phyloP scores from a whole-genome alignment of 2,329 filamentous ascomycete species.

The Aspergillus transmontanensis region DNA sequence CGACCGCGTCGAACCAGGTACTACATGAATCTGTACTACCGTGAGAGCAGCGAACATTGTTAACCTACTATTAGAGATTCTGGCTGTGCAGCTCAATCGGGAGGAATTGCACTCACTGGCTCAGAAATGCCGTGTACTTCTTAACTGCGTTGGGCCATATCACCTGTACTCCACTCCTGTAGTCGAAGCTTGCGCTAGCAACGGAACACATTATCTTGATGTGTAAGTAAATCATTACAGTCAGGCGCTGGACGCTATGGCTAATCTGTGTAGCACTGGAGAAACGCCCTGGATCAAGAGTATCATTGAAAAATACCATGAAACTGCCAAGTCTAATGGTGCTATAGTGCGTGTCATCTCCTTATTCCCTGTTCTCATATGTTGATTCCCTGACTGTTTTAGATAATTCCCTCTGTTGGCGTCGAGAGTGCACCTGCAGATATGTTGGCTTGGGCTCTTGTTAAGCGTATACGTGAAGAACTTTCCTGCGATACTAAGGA shows the following conservation, averaged over 20 bases:
- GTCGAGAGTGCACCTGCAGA: constrained; percentile 65
- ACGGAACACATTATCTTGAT: constrained; percentile 69
- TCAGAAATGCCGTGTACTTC: constrained; percentile 59
- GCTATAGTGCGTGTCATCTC: constrained; percentile 54
- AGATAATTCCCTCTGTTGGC: constrained; percentile 63
- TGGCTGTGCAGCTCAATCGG: constrained; percentile 51
- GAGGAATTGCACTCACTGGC: constrained; percentile 55
- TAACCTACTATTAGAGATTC: constrained; percentile 39
- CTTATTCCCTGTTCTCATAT: neutral
- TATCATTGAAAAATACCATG: constrained; percentile 64
- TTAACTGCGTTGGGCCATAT: constrained; percentile 66
- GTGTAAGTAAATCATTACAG: constrained; percentile 41
- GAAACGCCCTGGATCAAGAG: constrained; percentile 66
- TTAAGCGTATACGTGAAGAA: constrained; percentile 55
- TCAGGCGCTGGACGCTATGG: neutral
- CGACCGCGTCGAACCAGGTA: constrained; percentile 72
- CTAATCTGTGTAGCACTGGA: constrained; percentile 51
- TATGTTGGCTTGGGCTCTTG: constrained; percentile 55
- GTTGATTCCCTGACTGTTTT: neutral
- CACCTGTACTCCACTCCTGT: constrained; percentile 66
- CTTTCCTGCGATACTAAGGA: constrained; percentile 54
- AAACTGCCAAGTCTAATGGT: constrained; percentile 59
- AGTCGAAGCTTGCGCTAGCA: constrained; percentile 64
- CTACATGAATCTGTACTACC: neutral
- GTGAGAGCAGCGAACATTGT: neutral